These are phyloP conservation scores for Phlebiopsis gigantea DNA, from an alignment of 768 basidiomycete genomes.

Conservation along the genomic window DNA sequence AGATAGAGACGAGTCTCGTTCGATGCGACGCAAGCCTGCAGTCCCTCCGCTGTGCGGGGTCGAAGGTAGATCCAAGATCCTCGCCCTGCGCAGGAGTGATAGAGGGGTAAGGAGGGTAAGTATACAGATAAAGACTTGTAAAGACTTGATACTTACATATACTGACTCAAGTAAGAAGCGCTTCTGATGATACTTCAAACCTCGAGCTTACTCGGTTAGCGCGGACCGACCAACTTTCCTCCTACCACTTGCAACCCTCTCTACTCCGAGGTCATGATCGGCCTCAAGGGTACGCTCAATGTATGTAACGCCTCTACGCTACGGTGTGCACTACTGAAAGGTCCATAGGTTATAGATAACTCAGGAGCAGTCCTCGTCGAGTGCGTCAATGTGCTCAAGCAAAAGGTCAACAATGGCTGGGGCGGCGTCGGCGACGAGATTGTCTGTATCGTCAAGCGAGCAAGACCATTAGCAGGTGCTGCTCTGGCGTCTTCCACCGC, in stretches of 20 bases:
- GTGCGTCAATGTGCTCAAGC: constrained; percentile 94
- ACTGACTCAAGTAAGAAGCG: background rate
- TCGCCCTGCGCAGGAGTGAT: background rate
- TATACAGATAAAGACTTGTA: background rate
- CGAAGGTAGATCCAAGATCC: background rate
- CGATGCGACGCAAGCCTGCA: background rate
- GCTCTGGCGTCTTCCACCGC: constrained; percentile 67
- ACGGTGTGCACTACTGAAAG: background rate
- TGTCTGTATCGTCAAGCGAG: constrained; percentile 90
- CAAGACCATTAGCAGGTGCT: constrained; percentile 52
- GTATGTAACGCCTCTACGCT: constrained; percentile 34
- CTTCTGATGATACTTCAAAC: background rate
- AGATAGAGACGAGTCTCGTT: background rate
- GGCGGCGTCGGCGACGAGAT: constrained; percentile 93
- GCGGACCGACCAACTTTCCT: background rate
- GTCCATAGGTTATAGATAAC: constrained; percentile 87
- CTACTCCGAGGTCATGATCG: constrained; percentile 61
- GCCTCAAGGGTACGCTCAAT: constrained; percentile 88
- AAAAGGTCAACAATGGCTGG: constrained; percentile 94
- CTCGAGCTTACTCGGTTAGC: background rate
- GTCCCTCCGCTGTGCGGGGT: constrained; percentile 3
- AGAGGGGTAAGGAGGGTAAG: background rate
- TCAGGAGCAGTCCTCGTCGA: constrained; percentile 92
- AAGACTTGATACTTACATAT: no score
- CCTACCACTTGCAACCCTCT: background rate